Evolutionary conservation across 1,284 basidiomycete genomes (phyloP).

Genomic region (Malassezia brasiliensis): DNA sequence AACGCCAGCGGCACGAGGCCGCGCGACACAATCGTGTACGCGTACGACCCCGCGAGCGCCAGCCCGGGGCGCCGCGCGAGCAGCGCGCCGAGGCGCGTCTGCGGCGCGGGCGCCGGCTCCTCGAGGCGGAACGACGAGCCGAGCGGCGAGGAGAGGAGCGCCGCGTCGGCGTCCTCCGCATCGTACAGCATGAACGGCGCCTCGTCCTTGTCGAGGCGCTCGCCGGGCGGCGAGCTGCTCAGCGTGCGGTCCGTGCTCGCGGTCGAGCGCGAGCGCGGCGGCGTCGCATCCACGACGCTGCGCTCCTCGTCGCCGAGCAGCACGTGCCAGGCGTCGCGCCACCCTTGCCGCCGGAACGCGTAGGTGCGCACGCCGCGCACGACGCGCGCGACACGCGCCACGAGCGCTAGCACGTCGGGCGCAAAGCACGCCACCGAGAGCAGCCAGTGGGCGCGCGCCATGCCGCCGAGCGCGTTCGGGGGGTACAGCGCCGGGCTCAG

Average conservation of each 20-base stretch:
- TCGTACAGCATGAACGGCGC: constrained; percentile 3
- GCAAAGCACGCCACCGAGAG: constrained; percentile 31
- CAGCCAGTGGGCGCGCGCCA: constrained; percentile 30
- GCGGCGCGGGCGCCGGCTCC: neutral
- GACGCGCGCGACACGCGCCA: constrained; percentile 1
- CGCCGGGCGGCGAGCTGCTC: neutral
- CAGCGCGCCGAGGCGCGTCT: neutral
- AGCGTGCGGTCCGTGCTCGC: constrained; percentile 10
- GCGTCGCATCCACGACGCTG: no score
- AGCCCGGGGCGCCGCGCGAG: constrained; percentile 1
- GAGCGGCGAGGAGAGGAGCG: neutral
- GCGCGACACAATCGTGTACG: constrained; percentile 53
- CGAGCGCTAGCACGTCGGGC: constrained; percentile 23
- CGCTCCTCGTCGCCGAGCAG: neutral
- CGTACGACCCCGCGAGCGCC: constrained; percentile 15
- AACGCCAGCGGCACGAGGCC: constrained; percentile 62
- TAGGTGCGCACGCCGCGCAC: constrained; percentile 9
- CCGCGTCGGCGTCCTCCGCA: neutral
- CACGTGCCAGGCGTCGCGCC: neutral
- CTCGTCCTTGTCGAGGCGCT: neutral
- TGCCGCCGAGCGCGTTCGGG: constrained; percentile 28
- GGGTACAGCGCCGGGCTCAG: constrained; percentile 36
- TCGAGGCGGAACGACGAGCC: neutral
- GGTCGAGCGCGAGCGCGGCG: constrained; percentile 1
- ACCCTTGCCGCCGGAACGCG: neutral